Evolutionary conservation across 805 yeast species (phyloP).

Genomic region (Huiozyma sinensis): DNA sequence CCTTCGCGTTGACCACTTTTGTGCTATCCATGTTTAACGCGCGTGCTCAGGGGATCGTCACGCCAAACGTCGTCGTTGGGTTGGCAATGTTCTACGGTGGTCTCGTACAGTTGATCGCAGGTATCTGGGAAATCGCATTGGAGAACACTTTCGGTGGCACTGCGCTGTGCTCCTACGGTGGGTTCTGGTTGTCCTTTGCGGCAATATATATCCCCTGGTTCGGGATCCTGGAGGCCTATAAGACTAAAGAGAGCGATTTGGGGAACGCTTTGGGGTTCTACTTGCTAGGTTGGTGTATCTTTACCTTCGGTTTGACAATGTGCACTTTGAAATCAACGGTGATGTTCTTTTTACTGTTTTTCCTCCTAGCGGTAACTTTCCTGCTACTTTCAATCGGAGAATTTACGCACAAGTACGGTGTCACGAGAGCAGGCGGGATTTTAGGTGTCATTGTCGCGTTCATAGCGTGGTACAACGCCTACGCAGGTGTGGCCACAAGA

Average conservation of each 20-base stretch:
- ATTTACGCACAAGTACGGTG: slow-evolving; percentile 33
- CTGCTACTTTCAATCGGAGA: slow-evolving; percentile 43
- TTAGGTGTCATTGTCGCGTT: slow-evolving; percentile 52
- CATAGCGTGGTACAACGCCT: slow-evolving; percentile 62
- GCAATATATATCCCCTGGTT: slow-evolving; percentile 50
- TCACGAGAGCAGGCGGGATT: slow-evolving; percentile 50
- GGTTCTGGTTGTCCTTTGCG: slow-evolving; percentile 59
- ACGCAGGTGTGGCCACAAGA: slow-evolving; percentile 54
- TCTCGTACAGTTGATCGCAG: slow-evolving; percentile 46
- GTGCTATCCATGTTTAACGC: slow-evolving; percentile 47
- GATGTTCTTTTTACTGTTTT: slow-evolving; percentile 48
- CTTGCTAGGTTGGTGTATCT: slow-evolving; percentile 51
- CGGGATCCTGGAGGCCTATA: slow-evolving; percentile 47
- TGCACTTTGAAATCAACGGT: slow-evolving; percentile 57
- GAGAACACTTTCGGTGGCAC: slow-evolving; percentile 63
- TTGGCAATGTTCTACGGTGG: slow-evolving; percentile 58
- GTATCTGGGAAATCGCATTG: slow-evolving; percentile 53
- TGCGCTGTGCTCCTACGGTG: slow-evolving; percentile 54
- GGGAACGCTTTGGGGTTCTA: slow-evolving; percentile 48
- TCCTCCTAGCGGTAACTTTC: slow-evolving; percentile 44
- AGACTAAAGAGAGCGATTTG: slow-evolving; percentile 27
- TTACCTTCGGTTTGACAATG: slow-evolving; percentile 43
- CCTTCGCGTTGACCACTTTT: slow-evolving; percentile 54
- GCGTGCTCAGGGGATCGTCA: slow-evolving; percentile 40
- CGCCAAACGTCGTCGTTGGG: slow-evolving; percentile 46